Evolutionary conservation across 1,284 basidiomycete species (phyloP).

Genomic region (Quambalaria eucalypti): DNA sequence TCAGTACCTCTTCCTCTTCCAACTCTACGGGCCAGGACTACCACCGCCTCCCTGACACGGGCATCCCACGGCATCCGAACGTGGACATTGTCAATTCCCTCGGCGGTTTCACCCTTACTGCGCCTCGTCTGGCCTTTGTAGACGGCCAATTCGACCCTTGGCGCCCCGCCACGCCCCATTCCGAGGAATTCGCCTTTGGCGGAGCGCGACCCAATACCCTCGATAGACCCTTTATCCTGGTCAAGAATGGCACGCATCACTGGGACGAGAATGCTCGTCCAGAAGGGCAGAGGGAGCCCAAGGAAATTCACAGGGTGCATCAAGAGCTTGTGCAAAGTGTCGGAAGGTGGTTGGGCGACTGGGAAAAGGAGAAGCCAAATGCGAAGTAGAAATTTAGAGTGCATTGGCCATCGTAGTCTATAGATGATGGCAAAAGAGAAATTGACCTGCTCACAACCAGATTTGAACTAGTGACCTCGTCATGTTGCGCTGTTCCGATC

Average conservation of each 20-base stretch:
- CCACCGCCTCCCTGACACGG: too few species aligned
- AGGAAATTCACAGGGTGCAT: neutral
- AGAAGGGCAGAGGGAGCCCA: neutral
- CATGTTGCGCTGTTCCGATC: too few species aligned
- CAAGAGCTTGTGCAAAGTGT: neutral
- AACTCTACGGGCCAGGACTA: too few species aligned
- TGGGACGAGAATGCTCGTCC: slow-evolving; percentile 24
- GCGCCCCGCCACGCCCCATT: slow-evolving; percentile 72
- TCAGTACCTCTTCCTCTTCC: slow-evolving; percentile 61
- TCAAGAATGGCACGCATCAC: slow-evolving; percentile 53
- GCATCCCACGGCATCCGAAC: too few species aligned
- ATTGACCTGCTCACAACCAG: too few species aligned
- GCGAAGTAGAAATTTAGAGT: too few species aligned
- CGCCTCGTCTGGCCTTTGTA: slow-evolving; percentile 72
- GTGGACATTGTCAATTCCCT: slow-evolving; percentile 63
- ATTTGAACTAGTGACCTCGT: too few species aligned
- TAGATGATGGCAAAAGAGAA: too few species aligned
- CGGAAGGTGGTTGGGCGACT: neutral
- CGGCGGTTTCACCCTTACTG: slow-evolving; percentile 56
- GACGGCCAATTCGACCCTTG: slow-evolving; percentile 61
- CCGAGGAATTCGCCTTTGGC: slow-evolving; percentile 57
- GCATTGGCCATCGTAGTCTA: too few species aligned
- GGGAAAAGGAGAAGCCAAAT: neutral
- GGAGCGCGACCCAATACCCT: slow-evolving; percentile 62
- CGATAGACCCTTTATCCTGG: slow-evolving; percentile 72